Evolutionary conservation across 768 basidiomycete species (phyloP), one percentile per base, ranked within the genome.

Genomic region (Hydnum rufescens): DNA sequence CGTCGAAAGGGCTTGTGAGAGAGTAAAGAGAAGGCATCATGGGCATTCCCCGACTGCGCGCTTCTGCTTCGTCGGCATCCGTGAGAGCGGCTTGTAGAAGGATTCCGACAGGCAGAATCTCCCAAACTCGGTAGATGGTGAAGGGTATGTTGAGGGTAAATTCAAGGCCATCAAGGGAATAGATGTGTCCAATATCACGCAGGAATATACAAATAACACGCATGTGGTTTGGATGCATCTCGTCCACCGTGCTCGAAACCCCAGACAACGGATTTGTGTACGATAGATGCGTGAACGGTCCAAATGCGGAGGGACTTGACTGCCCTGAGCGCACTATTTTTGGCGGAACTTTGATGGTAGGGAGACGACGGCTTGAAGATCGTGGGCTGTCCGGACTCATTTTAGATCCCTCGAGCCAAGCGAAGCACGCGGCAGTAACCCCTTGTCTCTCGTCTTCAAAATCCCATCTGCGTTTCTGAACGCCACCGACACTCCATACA

Each of bases 121-220:
- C 76, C 84, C 83, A 87, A 1, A 81, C 85, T 55, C 70, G 75
- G 32, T 79, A 71, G 2, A 85, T 81, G 53, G 84, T 73, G 60
- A 89, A 89, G 0, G 86, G 86, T 3, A 89, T 66, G 28, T 80
- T 74, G 61, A 86, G 80, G 1, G 81, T 82, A 59, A 78, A 84
- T 58, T 85, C 79, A 31, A 72, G 60, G 3, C 85, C 85, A 55
- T 81, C 80, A 57, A 70, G 67, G 52, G 83, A 65, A 59, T 75
- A 83, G 51, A 87, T 75, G 62, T 74, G 78, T 51, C 76, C 82
- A 42, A 81, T 73, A 60, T 75, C 80, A 25, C 85, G 74, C 23
- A 88, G 64, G 61, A 89, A 87, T 42, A 89, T 70, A 62, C 85
- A 88, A 1, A 82, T 73, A 25, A 76, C 69, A 30, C 70, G 68